Evolutionary conservation across 108 stramenopile species (phyloP), one percentile per base, ranked within the genome.

Genomic region (Pseudonitzschia multiseries): DNA sequence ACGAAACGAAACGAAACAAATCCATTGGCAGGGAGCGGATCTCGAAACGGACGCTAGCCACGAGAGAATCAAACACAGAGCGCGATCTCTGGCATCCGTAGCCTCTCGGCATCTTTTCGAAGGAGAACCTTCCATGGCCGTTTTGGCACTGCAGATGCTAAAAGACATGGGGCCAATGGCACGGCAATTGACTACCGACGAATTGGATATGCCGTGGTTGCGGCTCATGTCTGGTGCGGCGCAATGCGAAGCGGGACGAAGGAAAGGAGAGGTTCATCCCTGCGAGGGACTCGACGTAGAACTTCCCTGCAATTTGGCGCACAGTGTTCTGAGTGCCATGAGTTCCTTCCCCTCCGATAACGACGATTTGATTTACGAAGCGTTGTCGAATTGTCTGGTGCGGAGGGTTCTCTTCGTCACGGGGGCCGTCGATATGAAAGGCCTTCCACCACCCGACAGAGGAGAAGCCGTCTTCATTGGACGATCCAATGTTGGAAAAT

Each of bases 391-490:
- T 81, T 86, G 92, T 3, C 71, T 96, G 42, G 92, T 94, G 13
- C 72, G 95, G 27, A 76, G 93, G 12, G 89, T 89, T 6, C 57
- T 86, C 15, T 96, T 96, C 81, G 77, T 95, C 12, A 95, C 88
- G 28, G 98, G 96, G 15, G 96, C 96, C 3, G 89, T 97, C 1
- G 82, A 78, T 65, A 89, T 97, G 93, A 65, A 73, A 9, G 91
- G 89, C 0, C 91, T 94, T 53, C 97, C 97, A 15, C 70, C 77
- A 43, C 75, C 87, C 4, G 91, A 93, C 71, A 72, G 91, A 53
- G 89, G 91, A 41, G 97, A 98, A 76, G 93, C 90, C 12, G 92
- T 84, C 17, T 97, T 97, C 72, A 90, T 94, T 74, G 97, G 98
- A 15, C 77, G 97, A 56, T 88, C 84, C 42, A 98, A 98, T 81